phyloP scores from a whole-genome alignment of 2,329 filamentous ascomycete species.

The Exophiala mesophila region DNA sequence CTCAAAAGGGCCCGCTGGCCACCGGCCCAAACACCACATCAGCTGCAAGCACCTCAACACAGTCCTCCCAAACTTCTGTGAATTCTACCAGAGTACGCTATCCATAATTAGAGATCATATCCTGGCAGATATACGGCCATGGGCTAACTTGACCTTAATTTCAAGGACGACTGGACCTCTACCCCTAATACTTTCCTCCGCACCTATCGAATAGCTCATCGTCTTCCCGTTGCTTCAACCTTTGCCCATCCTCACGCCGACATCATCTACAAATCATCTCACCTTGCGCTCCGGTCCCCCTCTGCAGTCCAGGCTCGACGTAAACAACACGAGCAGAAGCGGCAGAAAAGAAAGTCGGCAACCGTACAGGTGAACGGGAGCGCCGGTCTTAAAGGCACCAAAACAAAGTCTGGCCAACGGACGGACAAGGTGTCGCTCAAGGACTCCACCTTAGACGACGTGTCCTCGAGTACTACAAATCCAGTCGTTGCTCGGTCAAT shows the following conservation, averaged over 20 bases:
- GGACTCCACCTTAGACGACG: conserved; percentile 6
- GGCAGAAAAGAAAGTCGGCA: conserved; percentile 16
- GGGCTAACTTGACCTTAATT: no score
- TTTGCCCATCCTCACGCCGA: conserved; percentile 43
- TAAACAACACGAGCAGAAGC: conserved; percentile 21
- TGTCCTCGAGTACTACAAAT: conserved; percentile 1
- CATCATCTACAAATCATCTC: conserved; percentile 40
- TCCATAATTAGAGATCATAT: no score
- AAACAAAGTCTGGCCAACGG: conserved; percentile 6
- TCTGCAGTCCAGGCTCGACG: conserved; percentile 40
- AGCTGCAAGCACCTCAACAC: no score
- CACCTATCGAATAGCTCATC: conserved; percentile 46
- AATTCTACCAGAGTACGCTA: no score
- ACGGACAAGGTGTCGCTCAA: conserved; percentile 14
- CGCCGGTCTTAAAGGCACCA: conserved; percentile 4
- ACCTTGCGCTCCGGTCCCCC: conserved; percentile 42
- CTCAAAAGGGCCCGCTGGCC: conserved; percentile 9
- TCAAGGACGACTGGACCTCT: conserved; percentile 20
- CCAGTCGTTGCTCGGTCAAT: conserved; percentile 15
- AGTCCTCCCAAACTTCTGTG: no score
- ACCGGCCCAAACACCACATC: conserved; percentile 18
- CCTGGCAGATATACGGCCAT: no score
- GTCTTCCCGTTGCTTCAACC: conserved; percentile 40
- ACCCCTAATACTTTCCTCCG: conserved; percentile 33
- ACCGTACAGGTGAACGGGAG: conserved; percentile 14